Evolutionary conservation across 306 rosid species (phyloP), one percentile per base, ranked within the genome.

Genomic region (Mimosa bimucronata): DNA sequence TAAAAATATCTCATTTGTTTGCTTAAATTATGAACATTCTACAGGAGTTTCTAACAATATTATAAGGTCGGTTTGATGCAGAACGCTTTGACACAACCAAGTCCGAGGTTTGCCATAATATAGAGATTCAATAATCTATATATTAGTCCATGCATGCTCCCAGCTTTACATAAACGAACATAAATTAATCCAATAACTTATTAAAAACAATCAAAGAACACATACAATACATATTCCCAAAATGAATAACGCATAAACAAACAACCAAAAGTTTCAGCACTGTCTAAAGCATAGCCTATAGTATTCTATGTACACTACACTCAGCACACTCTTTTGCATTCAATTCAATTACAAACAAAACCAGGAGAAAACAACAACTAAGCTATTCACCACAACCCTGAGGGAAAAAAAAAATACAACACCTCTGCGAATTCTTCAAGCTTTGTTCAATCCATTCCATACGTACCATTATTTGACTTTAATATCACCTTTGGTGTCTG

Each of bases 401-500:
- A 61, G 81, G n/a, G 3, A 34, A 34, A 34, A 34, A 34, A 68
- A 80, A 68, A 75, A 50, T 57, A 75, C 14, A 84, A 28, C 70
- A 75, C 79, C 61, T 68, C 55, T 75, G 69, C 61, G 64, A 87
- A 79, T 50, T 80, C 70, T 80, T 85, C 91, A 75, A 70, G 66
- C 84, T 62, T 62, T 29, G 55, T 66, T 68, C 61, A 60, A 69
- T 74, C 71, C 66, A 62, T 42, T 30, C 28, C 26, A 38, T 38
- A 42, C 4, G 12, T 53, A 66, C 45, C 78, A 53, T 88, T 85
- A 92, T 73, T 91, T 89, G 89, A 88, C 96, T 81, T 89, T 83
- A 42, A 91, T 87, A 52, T 89, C 94, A 19, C 85, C 96, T 80
- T 92, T 91, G 80, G 87, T 62, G 31, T 88, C 91, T 3, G 92